Conservation (phyloP, 2,329 filamentous ascomycete genomes). For the Ophiostoma australiae region DNA sequence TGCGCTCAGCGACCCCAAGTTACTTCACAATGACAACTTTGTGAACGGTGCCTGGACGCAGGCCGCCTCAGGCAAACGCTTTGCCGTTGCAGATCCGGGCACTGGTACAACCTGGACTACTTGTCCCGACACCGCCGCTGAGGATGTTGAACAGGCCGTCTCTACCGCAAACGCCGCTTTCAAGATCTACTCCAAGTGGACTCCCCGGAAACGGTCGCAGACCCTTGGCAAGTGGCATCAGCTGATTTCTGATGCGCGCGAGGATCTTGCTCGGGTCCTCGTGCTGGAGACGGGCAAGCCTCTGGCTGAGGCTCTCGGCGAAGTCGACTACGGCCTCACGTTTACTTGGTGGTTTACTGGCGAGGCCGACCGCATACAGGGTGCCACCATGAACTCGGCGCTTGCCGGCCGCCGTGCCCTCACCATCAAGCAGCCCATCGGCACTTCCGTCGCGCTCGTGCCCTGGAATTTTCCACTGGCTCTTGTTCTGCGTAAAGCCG, state of each 20-base stretch:
- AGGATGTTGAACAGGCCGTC: slow-evolving; percentile 39
- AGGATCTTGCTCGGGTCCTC: slow-evolving; percentile 40
- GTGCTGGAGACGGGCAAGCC: slow-evolving; percentile 54
- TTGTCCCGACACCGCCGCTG: slow-evolving; percentile 44
- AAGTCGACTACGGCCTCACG: slow-evolving; percentile 51
- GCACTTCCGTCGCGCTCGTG: slow-evolving; percentile 62
- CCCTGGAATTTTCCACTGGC: slow-evolving; percentile 70
- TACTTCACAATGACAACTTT: slow-evolving; percentile 47
- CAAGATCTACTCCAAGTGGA: slow-evolving; percentile 37
- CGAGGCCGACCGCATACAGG: slow-evolving; percentile 49
- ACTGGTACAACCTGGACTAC: slow-evolving; percentile 47
- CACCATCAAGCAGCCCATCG: slow-evolving; percentile 70
- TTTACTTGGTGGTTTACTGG: slow-evolving; percentile 56
- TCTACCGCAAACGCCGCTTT: slow-evolving; percentile 37
- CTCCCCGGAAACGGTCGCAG: slow-evolving; percentile 36
- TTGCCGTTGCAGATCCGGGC: slow-evolving; percentile 51
- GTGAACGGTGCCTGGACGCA: slow-evolving; percentile 46
- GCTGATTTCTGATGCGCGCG: slow-evolving; percentile 35
- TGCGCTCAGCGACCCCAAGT: slow-evolving; percentile 43
- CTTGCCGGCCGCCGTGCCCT: slow-evolving; percentile 60
- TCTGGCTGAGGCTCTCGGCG: slow-evolving; percentile 48
- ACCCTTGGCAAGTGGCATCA: slow-evolving; percentile 37
- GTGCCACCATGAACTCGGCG: slow-evolving; percentile 55
- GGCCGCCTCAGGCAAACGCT: slow-evolving; percentile 44
- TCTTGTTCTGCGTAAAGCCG: slow-evolving; percentile 62